A percentile compares a stretch with the other conserved stretches of the same genome.
phyloP scores from a whole-genome alignment of 768 basidiomycete genomes.

The Neoboletus magnificus region DNA sequence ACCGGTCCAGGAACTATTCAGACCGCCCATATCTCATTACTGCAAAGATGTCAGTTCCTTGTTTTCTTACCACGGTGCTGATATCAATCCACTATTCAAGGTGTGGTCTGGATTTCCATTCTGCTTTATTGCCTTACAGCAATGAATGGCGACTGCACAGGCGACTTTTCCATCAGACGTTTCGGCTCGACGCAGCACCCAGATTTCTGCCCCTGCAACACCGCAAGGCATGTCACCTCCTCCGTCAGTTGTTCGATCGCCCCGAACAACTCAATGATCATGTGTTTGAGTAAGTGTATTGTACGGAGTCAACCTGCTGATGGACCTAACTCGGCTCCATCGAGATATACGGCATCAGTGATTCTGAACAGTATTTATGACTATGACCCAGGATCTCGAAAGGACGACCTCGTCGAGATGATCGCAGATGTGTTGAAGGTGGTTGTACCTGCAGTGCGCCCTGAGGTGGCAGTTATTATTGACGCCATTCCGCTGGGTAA shows the following conservation, averaged over 20 bases:
- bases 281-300: slow-evolving; percentile 28
- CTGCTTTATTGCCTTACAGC: slow-evolving; percentile 19
- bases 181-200: slow-evolving; percentile 4
- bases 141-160: slow-evolving; percentile 26
- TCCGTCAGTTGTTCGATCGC: slow-evolving; percentile 30
- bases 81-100: not conserved
- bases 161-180: slow-evolving; percentile 18
- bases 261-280: slow-evolving; percentile 33
- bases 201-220: slow-evolving; percentile 29
- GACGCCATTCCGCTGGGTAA: slow-evolving; percentile 8
- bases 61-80: not conserved
- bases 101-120: slow-evolving; percentile 17
- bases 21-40: slow-evolving; percentile 4
- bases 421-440: not conserved
- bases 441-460: not conserved
- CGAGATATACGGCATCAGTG: slow-evolving; percentile 13
- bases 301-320: too few relatives aligned
- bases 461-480: not conserved
- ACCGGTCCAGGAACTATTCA: slow-evolving; percentile 8
- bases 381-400: slow-evolving; percentile 12
- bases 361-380: slow-evolving; percentile 15
- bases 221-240: slow-evolving; percentile 28
- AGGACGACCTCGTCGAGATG: slow-evolving; percentile 3
- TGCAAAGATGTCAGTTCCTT: not conserved
- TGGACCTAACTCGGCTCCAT: not conserved